Evolutionary conservation across 306 rosid species (phyloP), one percentile per base, ranked within the genome.

Genomic region (Vicia villosa): DNA sequence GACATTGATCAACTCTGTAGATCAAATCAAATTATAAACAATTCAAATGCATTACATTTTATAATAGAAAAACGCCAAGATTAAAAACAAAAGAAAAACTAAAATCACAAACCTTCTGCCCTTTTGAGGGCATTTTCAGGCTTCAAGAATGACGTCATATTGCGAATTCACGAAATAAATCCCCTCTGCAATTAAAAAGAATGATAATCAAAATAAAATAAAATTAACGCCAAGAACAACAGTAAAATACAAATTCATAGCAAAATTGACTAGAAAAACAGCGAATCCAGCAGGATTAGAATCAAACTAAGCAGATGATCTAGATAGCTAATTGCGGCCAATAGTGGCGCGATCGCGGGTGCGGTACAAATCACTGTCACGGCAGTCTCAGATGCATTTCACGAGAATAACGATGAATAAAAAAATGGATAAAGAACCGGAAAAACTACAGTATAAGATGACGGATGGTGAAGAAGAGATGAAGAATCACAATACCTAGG

Each of bases 1-100:
- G 3, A 95, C 96, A 77, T 87, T 87, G 58, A 95, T 91, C 66
- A 95, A 78, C 62, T 95, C 99, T 95, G 96, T 47, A 55, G 0
- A n/a, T n/a, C n/a, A n/a, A n/a, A 62, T 38, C 10, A 46, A 79
- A 70, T 37, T 55, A 24, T 0, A 42, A 32, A 11, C 15, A 5
- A 56, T 8, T 55, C 42, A 58, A 21, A 21, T 40, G 26, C 41
- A 68, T n/a, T n/a, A n/a, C n/a, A n/a, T n/a, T n/a, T n/a, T n/a
- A 19, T 0, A n/a, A 21, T 38, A 72, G 52, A 19, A 45, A 62
- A 66, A 19, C 2, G 1, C 9, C 17, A 43, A 0, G 6, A 3
- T 2, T 64, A 50, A 50, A 41, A 34, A 9, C 9, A n/a, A 51
- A 8, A 10, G 11, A 54, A 5, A 46, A 10, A 9, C 12, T 11